phyloP scores from a whole-genome alignment of 495 filamentous ascomycete species.

The Lasiosphaeria miniovina region DNA sequence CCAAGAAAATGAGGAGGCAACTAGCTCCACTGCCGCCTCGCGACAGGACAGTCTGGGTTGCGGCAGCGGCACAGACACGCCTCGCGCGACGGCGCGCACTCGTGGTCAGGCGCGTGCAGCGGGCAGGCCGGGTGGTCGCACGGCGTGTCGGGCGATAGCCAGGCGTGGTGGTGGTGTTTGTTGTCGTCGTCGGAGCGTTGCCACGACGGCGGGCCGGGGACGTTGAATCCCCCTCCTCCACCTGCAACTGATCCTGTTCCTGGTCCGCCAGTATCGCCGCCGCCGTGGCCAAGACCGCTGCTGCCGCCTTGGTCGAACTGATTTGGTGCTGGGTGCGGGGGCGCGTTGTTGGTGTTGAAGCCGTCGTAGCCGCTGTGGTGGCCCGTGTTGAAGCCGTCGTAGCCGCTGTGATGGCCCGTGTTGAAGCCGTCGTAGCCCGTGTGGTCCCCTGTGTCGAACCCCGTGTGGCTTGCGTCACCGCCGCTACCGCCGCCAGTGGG shows the following conservation, averaged over 20 bases:
- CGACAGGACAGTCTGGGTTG: not conserved
- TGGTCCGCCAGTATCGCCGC: not conserved
- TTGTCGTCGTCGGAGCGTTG: constrained; percentile 2
- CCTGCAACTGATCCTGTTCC: not conserved
- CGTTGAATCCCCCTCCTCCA: constrained; percentile 9
- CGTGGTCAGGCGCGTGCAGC: constrained; percentile 9
- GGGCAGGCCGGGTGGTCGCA: constrained; percentile 22
- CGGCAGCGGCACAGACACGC: constrained; percentile 2
- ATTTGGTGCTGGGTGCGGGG: not conserved
- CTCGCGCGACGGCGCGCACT: constrained; percentile 4
- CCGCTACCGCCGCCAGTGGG: not conserved
- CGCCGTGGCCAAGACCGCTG: not conserved
- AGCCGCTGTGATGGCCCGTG: not conserved
- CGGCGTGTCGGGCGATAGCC: constrained; percentile 17
- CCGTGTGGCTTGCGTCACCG: constrained; percentile 1
- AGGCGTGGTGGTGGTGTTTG: constrained; percentile 21
- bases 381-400: not conserved
- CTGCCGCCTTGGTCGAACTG: too few relatives aligned
- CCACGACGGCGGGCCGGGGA: constrained; percentile 8
- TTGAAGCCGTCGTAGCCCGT: not conserved
- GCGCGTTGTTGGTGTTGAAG: not conserved
- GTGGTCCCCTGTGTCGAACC: constrained; percentile 2
- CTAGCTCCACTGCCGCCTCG: not conserved
- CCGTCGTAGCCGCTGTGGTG: not conserved
- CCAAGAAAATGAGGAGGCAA: too few relatives aligned